Evolutionary conservation across 805 yeast genomes (phyloP), one percentile per base, ranked within the genome.

Genomic region (Metschnikowia koreensis): DNA sequence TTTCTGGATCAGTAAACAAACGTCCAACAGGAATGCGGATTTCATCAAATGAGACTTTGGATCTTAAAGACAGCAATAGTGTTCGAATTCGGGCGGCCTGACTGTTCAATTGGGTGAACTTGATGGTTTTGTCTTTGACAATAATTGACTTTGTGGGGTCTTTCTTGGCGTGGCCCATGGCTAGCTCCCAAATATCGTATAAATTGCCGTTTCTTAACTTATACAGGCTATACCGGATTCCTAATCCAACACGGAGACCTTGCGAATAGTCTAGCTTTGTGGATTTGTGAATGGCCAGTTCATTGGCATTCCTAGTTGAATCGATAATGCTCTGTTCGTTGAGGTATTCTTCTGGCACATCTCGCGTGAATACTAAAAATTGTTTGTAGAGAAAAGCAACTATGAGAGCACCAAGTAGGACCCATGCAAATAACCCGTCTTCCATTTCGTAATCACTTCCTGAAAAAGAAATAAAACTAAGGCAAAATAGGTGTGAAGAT

Each of bases 281-380:
- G 46, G 90, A 86, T 56, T 94, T 78, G 66, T 87, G 84, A 10
- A 87, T 73, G 0, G 96, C 92, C 13, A 92, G 81, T 65, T 91
- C 96, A 46, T 79, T 75, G 6, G 75, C 73, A 41, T 77, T 73
- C n/a, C 96, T 74, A 1, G 89, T 84, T 6, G 83, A 69, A 2
- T 86, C 80, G 34, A 86, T 68, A 17, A 83, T 75, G 1, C 96
- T 79, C 66, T 91, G 97, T 58, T 81, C 79, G 37, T 69, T 65
- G 33, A 86, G 68, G 11, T 85, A 85, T 34, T 81, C 67, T 43
- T 80, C 81, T 49, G 80, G 80, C 28, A 84, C 79, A 59, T 86
- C 91, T 47, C 78, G 75, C 37, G 76, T 59, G 46, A 68, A 66
- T 16, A 74, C 69, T 11, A 71, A 51, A 44, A 65, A 61, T 52